Percentiles rank a stretch among this genome's conserved stretches.
These are phyloP conservation scores for Isabelozyma heimii DNA, from an alignment of 805 yeast genomes.

Conservation along the genomic window DNA sequence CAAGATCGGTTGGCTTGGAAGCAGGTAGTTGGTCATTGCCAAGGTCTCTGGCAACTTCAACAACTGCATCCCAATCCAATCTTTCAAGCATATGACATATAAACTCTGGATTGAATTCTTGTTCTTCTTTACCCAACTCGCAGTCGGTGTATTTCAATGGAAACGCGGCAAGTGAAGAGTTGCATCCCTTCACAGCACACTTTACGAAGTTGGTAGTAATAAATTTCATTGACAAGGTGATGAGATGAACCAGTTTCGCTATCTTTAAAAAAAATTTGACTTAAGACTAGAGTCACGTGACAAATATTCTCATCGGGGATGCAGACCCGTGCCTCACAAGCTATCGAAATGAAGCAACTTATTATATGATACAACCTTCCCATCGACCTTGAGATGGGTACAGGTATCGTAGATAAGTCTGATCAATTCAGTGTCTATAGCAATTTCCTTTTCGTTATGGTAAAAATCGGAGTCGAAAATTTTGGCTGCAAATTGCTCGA, in stretches of 20 bases:
- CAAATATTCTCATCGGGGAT: not conserved
- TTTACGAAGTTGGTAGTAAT: slow-evolving; percentile 95
- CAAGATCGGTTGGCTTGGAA: slow-evolving; percentile 56
- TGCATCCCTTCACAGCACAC: slow-evolving; percentile 86
- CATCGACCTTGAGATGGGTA: slow-evolving; percentile 23
- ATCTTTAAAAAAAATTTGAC: not conserved
- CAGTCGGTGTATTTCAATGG: slow-evolving; percentile 74
- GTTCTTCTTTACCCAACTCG: slow-evolving; percentile 70
- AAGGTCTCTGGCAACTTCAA: slow-evolving; percentile 71
- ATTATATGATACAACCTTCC: slow-evolving; percentile 21
- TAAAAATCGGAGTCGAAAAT: slow-evolving; percentile 5
- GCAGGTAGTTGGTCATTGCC: slow-evolving; percentile 58
- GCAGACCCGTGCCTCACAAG: not conserved
- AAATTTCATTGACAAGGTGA: slow-evolving; percentile 63
- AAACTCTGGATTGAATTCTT: slow-evolving; percentile 81
- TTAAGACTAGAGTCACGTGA: not conserved
- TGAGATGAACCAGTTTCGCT: not conserved
- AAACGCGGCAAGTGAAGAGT: slow-evolving; percentile 68
- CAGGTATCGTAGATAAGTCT: slow-evolving; percentile 15
- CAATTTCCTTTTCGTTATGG: slow-evolving; percentile 1
- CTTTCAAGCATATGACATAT: slow-evolving; percentile 72
- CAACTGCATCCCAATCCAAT: slow-evolving; percentile 84
- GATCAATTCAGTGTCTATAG: slow-evolving; percentile 16
- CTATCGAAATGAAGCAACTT: slow-evolving; percentile 12
- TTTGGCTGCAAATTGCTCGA: not conserved